Percentiles rank a stretch among this genome's conserved stretches.
Conservation (phyloP, 1,284 basidiomycete genomes). For the Tilletia walkeri region DNA sequence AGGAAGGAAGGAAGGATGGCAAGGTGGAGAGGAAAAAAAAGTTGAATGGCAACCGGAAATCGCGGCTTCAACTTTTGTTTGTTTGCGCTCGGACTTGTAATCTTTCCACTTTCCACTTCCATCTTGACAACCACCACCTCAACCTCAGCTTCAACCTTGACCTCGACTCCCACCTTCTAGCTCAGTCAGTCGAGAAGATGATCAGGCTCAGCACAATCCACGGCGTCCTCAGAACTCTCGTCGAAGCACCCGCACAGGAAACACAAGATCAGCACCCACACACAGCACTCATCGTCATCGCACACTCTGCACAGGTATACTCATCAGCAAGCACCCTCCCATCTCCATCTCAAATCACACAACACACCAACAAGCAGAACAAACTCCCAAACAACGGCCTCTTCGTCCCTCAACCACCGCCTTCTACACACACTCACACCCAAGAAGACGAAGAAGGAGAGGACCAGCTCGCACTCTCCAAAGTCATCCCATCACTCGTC, state of each 20-base stretch:
- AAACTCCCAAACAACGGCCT: neutral
- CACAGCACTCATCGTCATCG: conserved; percentile 13
- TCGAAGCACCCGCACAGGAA: neutral
- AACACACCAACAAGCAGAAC: neutral
- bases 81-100: no score
- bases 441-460: neutral
- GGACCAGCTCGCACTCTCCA: neutral
- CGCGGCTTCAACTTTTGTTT: no score
- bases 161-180: neutral
- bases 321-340: conserved; percentile 1
- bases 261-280: neutral
- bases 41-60: no score
- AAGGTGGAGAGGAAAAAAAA: no score
- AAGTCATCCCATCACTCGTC: neutral
- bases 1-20: neutral
- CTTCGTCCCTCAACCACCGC: neutral
- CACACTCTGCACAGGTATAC: conserved; percentile 5
- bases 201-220: conserved; percentile 12
- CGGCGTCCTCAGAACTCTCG: conserved; percentile 8
- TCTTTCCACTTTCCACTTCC: neutral
- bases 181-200: conserved; percentile 5
- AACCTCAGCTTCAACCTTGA: neutral
- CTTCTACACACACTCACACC: neutral
- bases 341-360: neutral
- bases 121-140: neutral